These are phyloP conservation scores for Ceriops decandra DNA, from an alignment of 345 rosid species.

Conservation along the genomic window DNA sequence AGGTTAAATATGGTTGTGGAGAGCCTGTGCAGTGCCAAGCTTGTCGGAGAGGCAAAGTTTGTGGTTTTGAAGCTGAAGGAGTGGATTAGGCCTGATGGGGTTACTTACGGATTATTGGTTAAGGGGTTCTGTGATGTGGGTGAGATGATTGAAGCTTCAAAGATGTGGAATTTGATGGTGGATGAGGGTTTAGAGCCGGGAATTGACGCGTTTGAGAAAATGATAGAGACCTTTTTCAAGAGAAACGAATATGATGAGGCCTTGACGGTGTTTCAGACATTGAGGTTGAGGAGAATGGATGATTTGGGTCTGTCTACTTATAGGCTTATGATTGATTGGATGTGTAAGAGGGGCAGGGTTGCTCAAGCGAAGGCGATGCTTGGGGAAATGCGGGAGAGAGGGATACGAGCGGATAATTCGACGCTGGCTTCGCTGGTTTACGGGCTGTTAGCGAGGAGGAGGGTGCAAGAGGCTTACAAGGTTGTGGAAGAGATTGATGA, in stretches of 20 bases:
- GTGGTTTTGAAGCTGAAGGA: conserved; percentile 57
- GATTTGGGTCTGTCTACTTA: conserved; percentile 62
- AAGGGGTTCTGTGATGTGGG: conserved; percentile 65
- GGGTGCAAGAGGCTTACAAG: conserved; percentile 50
- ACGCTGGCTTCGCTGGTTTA: conserved; percentile 47
- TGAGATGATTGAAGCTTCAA: conserved; percentile 66
- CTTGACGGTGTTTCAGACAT: conserved; percentile 53
- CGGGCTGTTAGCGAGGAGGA: conserved; percentile 51
- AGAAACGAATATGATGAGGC: conserved; percentile 56
- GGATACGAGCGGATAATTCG: conserved; percentile 43
- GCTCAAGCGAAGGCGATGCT: conserved; percentile 42
- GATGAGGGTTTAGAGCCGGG: conserved; percentile 60
- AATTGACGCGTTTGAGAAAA: conserved; percentile 49
- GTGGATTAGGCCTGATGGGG: conserved; percentile 42
- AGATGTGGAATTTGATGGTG: conserved; percentile 76
- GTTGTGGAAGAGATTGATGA: conserved; percentile 35
- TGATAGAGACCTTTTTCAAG: conserved; percentile 68
- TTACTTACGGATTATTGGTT: conserved; percentile 58
- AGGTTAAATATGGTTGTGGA: conserved; percentile 54
- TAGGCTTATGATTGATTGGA: conserved; percentile 62
- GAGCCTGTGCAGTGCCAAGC: conserved; percentile 46
- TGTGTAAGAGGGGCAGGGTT: conserved; percentile 66
- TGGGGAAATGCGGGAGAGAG: conserved; percentile 70
- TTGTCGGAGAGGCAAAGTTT: conserved; percentile 63
- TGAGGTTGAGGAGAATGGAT: conserved; percentile 41